These are phyloP conservation scores for Nakaseomyces kungkrabaensis DNA, from an alignment of 1,139 yeast genomes.

Conservation along the genomic window DNA sequence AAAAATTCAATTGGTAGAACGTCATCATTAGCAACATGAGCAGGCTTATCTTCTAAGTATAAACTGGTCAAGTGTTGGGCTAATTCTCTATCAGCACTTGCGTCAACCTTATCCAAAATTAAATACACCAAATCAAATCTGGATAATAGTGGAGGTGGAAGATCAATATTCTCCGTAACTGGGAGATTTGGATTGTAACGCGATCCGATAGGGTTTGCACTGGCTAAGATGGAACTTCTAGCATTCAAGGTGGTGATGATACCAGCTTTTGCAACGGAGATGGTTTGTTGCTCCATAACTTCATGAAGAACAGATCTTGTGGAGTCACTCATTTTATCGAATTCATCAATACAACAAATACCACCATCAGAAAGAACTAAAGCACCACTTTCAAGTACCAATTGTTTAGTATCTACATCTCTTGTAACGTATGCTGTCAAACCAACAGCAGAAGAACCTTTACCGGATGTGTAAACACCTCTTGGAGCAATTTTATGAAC, in stretches of 20 bases:
- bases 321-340: slow-evolving; percentile 92
- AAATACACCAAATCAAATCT: slow-evolving; percentile 91
- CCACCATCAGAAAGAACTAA: slow-evolving; percentile 96
- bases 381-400: slow-evolving; percentile 94
- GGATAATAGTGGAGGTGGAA: slow-evolving; percentile 91
- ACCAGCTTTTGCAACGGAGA: slow-evolving; percentile 96
- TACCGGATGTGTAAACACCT: slow-evolving; percentile 96
- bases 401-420: slow-evolving; percentile 85
- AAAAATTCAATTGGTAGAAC: slow-evolving; percentile 79
- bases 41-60: slow-evolving; percentile 84
- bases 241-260: slow-evolving; percentile 95
- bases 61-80: slow-evolving; percentile 86
- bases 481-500: slow-evolving; percentile 97
- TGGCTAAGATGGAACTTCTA: slow-evolving; percentile 87
- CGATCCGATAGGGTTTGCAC: slow-evolving; percentile 97
- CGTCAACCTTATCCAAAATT: slow-evolving; percentile 87
- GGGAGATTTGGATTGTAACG: slow-evolving; percentile 88
- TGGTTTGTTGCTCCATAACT: slow-evolving; percentile 99
- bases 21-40: slow-evolving; percentile 52
- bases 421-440: slow-evolving; percentile 93
- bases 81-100: slow-evolving; percentile 68
- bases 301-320: slow-evolving; percentile 94
- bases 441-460: slow-evolving; percentile 98
- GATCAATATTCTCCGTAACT: slow-evolving; percentile 87
- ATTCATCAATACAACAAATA: slow-evolving; percentile 96